Evolutionary conservation across 1,284 basidiomycete species (phyloP), one percentile per base, ranked within the genome.

Genomic region (Trichosporon faecale): DNA sequence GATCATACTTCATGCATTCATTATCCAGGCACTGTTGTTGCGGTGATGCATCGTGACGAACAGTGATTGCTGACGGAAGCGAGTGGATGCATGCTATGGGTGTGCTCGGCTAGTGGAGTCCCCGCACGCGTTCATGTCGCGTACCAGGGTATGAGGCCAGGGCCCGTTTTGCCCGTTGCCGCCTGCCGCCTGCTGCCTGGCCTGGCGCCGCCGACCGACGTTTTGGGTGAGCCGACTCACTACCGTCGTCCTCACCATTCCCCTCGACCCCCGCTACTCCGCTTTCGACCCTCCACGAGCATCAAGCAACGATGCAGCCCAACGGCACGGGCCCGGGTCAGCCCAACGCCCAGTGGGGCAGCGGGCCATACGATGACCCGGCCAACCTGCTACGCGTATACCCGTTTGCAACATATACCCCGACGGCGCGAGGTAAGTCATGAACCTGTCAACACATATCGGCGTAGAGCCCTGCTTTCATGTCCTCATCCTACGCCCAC

Each of bases 361-460:
- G 57, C 27, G 57, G 57, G 16, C 65, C 72, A 9, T 78, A 77
- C 68, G 71, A 75, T 49, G 75, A 81, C 66, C 78, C 81, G 9
- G 71, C 77, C 7, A 76, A 73, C 46, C 65, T 84, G 35, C 73
- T 83, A 31, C 71, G 76, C n/a, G 72, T 80, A 12, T 82, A 81
- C 67, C 83, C 84, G 4, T 78, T 85, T 57, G 76, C 78, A 40
- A 79, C 77, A 1, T 81, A 84, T 70, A 79, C 80, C 0, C 84
- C 84, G 2, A 80, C 77, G 1, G 79, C 82, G 3, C 69, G 80
- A 74, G 79, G 84, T 85, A 64, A 73, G 83, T 46, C 16, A 33
- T 67, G 21, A 12, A 31, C 27, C 27, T 18, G 27, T 61, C 27
- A 61, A 61, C 18, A 31, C 57, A 31, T 5, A 61, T 61, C 29